Evolutionary conservation across 2,329 filamentous ascomycete genomes (phyloP).

Genomic region (Sporothrix protearum): DNA sequence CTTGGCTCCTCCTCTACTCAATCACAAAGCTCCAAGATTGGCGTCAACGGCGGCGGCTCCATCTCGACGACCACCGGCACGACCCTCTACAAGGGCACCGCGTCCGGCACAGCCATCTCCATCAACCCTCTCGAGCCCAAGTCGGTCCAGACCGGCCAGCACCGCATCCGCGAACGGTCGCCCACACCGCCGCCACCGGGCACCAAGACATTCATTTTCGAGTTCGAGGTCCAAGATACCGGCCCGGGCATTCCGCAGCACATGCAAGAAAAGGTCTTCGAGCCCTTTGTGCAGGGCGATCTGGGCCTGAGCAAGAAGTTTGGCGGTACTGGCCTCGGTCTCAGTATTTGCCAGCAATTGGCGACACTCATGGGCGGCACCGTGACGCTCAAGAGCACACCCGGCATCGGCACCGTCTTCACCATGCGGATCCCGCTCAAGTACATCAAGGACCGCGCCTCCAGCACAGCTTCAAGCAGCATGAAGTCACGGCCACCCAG

Average conservation of each 20-base stretch:
- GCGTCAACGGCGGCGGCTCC: conserved; percentile 24
- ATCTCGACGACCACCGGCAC: conserved; percentile 26
- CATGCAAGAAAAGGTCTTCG: conserved; percentile 80
- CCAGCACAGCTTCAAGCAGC: conserved; percentile 55
- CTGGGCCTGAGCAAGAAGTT: conserved; percentile 84
- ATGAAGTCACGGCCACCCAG: conserved; percentile 49
- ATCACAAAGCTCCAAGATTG: conserved; percentile 47
- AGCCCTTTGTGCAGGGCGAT: conserved; percentile 93
- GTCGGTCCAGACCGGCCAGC: conserved; percentile 40
- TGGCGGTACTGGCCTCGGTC: conserved; percentile 79
- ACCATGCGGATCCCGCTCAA: conserved; percentile 78
- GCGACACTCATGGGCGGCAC: conserved; percentile 77
- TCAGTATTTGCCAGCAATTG: conserved; percentile 87
- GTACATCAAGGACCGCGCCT: conserved; percentile 62
- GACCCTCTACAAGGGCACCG: conserved; percentile 32
- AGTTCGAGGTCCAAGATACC: conserved; percentile 85
- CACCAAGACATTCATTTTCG: conserved; percentile 68
- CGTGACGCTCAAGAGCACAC: conserved; percentile 66
- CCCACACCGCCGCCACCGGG: conserved; percentile 58
- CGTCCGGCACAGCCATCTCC: conserved; percentile 52
- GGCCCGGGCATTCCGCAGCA: conserved; percentile 78
- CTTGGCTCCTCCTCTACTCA: conserved; percentile 49
- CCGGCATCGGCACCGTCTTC: conserved; percentile 75
- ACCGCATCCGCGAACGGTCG: conserved; percentile 52
- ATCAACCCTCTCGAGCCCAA: conserved; percentile 63